Percentiles rank a stretch among this genome's conserved stretches.
Evolutionary conservation across 805 yeast genomes (phyloP).

Genomic region (Saccharomycopsis selenospora): DNA sequence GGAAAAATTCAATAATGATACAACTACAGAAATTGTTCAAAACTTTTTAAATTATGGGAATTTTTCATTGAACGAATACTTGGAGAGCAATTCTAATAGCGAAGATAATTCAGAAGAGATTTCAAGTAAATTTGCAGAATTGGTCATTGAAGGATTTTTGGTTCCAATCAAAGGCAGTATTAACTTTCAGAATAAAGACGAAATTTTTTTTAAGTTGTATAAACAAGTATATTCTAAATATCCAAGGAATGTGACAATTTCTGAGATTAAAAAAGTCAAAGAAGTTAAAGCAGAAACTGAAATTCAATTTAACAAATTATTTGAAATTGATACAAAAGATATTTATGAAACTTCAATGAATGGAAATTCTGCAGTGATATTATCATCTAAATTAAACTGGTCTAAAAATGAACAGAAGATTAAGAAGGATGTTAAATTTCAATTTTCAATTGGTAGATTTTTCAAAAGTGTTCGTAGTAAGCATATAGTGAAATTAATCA

Average conservation of each 20-base stretch:
- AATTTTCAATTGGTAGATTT: slow-evolving; percentile 59
- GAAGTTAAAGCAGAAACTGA: slow-evolving; percentile 53
- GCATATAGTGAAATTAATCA: slow-evolving; percentile 55
- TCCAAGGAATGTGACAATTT: slow-evolving; percentile 34
- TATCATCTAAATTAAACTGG: slow-evolving; percentile 7
- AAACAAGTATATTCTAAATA: slow-evolving; percentile 33
- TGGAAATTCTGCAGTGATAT: background rate
- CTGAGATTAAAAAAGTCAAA: slow-evolving; percentile 49
- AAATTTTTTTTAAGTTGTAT: slow-evolving; percentile 31
- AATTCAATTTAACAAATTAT: slow-evolving; percentile 30
- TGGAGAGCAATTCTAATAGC: slow-evolving; percentile 24
- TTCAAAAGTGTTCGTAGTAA: slow-evolving; percentile 57
- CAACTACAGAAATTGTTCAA: slow-evolving; percentile 48
- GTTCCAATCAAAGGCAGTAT: slow-evolving; percentile 34
- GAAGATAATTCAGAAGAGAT: slow-evolving; percentile 27
- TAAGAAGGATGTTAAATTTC: slow-evolving; percentile 43
- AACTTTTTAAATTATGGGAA: slow-evolving; percentile 67
- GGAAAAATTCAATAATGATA: slow-evolving; percentile 32
- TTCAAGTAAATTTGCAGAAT: slow-evolving; percentile 34
- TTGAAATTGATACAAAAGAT: slow-evolving; percentile 29
- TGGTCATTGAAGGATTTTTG: slow-evolving; percentile 46
- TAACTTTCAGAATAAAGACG: slow-evolving; percentile 29
- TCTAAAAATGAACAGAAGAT: slow-evolving; percentile 32
- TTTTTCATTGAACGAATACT: slow-evolving; percentile 48
- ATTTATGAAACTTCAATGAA: slow-evolving; percentile 21